A percentile compares a stretch with the other conserved stretches of the same genome.
phyloP scores from a whole-genome alignment of 1,284 basidiomycete species.

The Fomitopsis betulina region DNA sequence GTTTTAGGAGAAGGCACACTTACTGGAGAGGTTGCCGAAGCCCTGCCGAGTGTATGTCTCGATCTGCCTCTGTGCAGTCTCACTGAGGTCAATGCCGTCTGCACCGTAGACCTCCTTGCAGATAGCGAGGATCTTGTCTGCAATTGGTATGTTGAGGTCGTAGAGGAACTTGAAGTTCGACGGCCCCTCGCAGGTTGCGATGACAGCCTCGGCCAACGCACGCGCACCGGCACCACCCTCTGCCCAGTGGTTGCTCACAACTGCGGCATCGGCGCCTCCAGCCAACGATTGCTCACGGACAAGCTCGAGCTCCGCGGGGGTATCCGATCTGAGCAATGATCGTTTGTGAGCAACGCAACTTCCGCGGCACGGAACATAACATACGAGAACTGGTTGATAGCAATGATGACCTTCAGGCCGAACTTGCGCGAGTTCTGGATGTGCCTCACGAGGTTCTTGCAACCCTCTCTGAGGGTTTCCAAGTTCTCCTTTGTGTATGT shows the following conservation, averaged over 20 bases:
- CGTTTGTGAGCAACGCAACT: too few relatives aligned
- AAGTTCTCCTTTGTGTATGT: conserved; percentile 96
- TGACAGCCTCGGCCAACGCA: conserved; percentile 83
- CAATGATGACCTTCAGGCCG: conserved; percentile 95
- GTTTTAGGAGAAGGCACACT: conserved; percentile 25
- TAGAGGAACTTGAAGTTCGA: conserved; percentile 90
- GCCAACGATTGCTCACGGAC: conserved; percentile 78
- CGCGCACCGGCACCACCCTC: conserved; percentile 87
- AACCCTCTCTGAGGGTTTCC: conserved; percentile 87
- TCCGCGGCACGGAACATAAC: conserved; percentile 28
- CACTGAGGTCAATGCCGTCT: conserved; percentile 82
- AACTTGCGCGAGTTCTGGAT: conserved; percentile 96
- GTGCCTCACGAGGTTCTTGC: conserved; percentile 91
- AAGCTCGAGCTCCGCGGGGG: conserved; percentile 85
- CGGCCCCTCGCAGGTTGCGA: conserved; percentile 79
- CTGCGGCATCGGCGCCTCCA: conserved; percentile 92
- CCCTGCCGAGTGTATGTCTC: conserved; percentile 93
- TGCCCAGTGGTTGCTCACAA: conserved; percentile 97
- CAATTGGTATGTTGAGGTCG: conserved; percentile 79
- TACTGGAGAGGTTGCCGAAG: conserved; percentile 76
- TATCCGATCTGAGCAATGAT: conserved; percentile 65
- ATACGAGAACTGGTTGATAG: conserved; percentile 92
- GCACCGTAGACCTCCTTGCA: conserved; percentile 90
- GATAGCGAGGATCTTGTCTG: conserved; percentile 85
- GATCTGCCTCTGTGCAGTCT: conserved; percentile 82